Conservation (phyloP, 371 early-diverging fungal genomes). For the Mortierella sp. region DNA sequence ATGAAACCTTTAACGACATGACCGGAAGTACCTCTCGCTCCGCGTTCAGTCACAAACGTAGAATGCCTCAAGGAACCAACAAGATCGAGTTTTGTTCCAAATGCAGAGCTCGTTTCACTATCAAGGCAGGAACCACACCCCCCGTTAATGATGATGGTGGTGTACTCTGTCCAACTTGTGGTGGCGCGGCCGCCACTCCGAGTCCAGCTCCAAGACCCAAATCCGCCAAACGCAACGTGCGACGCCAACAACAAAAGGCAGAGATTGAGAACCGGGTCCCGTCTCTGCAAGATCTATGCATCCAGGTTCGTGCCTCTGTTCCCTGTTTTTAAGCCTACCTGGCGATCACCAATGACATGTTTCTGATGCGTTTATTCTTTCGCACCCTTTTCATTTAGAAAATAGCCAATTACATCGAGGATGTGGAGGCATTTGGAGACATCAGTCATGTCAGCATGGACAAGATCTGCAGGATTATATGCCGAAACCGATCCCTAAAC, state of each 20-base stretch:
- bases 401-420: constrained; percentile 78
- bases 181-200: constrained; percentile 21
- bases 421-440: constrained; percentile 85
- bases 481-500: constrained; percentile 77
- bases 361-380: not conserved
- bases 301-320: constrained; percentile 57
- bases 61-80: constrained; percentile 55
- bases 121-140: constrained; percentile 41
- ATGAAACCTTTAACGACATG: constrained; percentile 51
- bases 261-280: constrained; percentile 52
- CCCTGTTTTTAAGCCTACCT: not conserved
- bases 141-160: constrained; percentile 32
- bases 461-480: constrained; percentile 82
- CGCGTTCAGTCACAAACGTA: constrained; percentile 55
- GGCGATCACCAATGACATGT: not conserved
- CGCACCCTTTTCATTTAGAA: constrained; percentile 55
- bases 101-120: constrained; percentile 69
- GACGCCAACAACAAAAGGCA: constrained; percentile 35
- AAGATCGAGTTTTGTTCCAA: constrained; percentile 67
- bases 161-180: constrained; percentile 65
- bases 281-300: constrained; percentile 73
- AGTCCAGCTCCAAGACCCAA: constrained; percentile 18
- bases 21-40: constrained; percentile 49
- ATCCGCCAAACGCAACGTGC: constrained; percentile 46
- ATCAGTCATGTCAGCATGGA: constrained; percentile 74